Conservation (phyloP, 1,139 yeast genomes). For the Saccharomycopsis phalli region DNA sequence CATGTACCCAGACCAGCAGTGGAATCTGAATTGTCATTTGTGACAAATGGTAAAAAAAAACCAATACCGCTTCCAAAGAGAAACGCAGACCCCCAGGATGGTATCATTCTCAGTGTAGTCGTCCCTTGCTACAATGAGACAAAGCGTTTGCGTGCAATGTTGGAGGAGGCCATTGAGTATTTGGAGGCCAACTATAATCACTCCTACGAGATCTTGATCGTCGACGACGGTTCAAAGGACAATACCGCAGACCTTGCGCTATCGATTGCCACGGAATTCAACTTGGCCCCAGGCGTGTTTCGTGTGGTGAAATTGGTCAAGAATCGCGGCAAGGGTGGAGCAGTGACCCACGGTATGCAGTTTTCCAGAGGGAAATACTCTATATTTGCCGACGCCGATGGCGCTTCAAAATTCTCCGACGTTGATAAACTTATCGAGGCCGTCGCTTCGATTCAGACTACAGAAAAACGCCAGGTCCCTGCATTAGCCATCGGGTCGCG, state of each 20-base stretch:
- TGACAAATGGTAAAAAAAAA: constrained; percentile 21
- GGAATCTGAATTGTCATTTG: constrained; percentile 33
- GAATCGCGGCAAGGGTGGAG: constrained; percentile 97
- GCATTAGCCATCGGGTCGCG: constrained; percentile 85
- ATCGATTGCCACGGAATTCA: constrained; percentile 46
- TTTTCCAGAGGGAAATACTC: constrained; percentile 64
- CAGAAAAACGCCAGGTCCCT: constrained; percentile 26
- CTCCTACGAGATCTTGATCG: constrained; percentile 68
- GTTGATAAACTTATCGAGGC: constrained; percentile 42
- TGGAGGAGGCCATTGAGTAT: constrained; percentile 63
- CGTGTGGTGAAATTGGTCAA: constrained; percentile 58
- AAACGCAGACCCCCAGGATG: constrained; percentile 24
- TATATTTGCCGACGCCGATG: constrained; percentile 95
- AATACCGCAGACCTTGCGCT: constrained; percentile 70
- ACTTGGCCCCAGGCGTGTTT: constrained; percentile 49
- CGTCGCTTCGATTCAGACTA: constrained; percentile 29
- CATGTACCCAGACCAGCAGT: constrained; percentile 38
- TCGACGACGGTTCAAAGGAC: constrained; percentile 89
- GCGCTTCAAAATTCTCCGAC: constrained; percentile 81
- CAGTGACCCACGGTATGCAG: constrained; percentile 88
- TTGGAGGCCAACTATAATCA: constrained; percentile 33
- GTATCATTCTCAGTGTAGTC: constrained; percentile 41
- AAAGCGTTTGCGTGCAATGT: constrained; percentile 59
- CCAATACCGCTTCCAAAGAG: constrained; percentile 28
- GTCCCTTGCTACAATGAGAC: constrained; percentile 91